Evolutionary conservation across 1,284 basidiomycete genomes (phyloP), one percentile per base, ranked within the genome.

Genomic region (Apiotrichum montevideense): DNA sequence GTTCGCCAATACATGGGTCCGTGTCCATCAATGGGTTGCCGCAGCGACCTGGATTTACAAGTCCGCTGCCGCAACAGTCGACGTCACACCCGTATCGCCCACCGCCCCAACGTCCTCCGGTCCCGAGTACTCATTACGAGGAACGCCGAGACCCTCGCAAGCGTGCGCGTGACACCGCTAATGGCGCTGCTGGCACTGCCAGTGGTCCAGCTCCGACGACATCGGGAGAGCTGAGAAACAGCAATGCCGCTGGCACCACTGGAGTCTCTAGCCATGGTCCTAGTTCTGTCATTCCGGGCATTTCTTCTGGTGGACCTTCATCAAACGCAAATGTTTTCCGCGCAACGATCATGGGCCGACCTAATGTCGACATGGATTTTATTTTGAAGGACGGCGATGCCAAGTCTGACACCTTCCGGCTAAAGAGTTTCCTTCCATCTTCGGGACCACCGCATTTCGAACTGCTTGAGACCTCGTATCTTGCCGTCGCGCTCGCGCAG

Each of bases 401-500:
- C 4, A 21, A 11, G 7, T 3, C 4, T 9, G 46, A 35, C 6
- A 11, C 6, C 7, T 7, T 8, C 33, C 8, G 10, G 5, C 33
- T 37, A 13, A 8, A 1, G 46, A 11, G 8, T 15, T 40, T 37
- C 8, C 37, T 13, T 15, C 11, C 41, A 3, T 35, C 35, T 21
- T 9, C 15, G 9, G 15, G 13, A 21, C 43, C 8, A 14, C 50
- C 15, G 5, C 13, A 13, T 14, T 51, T 56, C 55, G 34, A 51
- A 34, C 32, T 9, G 4, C 21, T 47, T 10, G 44, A 46, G 32
- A 7, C 33, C 8, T 13, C 7, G 9, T 49, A 48, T 14, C 34
- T 67, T 13, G 33, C 46, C 7, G 49, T 61, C 32, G 41, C 44
- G 1, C 6, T 63, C 3, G n/a, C 35, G 10, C 46, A 58, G 13